A percentile compares a stretch with the other conserved stretches of the same genome.
These are phyloP conservation scores for Diaporthe longicolla DNA, from an alignment of 2,329 filamentous ascomycete species.

Conservation along the genomic window DNA sequence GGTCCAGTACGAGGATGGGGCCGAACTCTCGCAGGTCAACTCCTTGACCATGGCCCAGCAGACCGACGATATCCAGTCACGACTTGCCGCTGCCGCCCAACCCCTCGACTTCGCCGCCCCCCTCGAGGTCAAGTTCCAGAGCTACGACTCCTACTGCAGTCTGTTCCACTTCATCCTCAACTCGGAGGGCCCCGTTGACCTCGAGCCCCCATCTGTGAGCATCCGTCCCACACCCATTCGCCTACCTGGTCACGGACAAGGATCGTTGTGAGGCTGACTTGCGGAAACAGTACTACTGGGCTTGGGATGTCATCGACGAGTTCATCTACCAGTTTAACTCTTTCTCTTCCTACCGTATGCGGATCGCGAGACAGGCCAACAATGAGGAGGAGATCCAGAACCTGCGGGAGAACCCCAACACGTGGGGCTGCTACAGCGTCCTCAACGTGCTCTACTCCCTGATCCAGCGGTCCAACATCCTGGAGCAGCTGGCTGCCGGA, in stretches of 20 bases:
- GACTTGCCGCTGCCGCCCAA: conserved; percentile 91
- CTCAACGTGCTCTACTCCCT: conserved; percentile 99
- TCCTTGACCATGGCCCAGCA: conserved; percentile 80
- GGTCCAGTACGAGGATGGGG: conserved; percentile 91
- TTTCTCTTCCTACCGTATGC: conserved; percentile 96
- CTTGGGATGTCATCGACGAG: conserved; percentile 99
- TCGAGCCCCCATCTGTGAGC: conserved; percentile 95
- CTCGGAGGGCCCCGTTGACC: conserved; percentile 97
- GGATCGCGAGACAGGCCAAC: conserved; percentile 84
- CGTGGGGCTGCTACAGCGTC: conserved; percentile 99
- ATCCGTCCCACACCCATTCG: conserved; percentile 19
- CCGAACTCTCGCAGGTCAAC: conserved; percentile 82
- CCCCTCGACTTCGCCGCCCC: conserved; percentile 96
- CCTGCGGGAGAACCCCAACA: conserved; percentile 96
- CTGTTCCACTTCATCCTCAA: conserved; percentile 99
- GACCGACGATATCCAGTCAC: conserved; percentile 92
- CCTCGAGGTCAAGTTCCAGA: conserved; percentile 96
- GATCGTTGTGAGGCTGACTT: conserved; percentile 36
- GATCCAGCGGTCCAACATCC: conserved; percentile 98
- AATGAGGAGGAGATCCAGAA: conserved; percentile 94
- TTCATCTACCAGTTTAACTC: conserved; percentile 99
- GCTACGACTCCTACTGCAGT: conserved; percentile 99
- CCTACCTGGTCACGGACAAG: conserved; percentile 13
- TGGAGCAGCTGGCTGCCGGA: conserved; percentile 94
- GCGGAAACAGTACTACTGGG: conserved; percentile 91